phyloP scores from a whole-genome alignment of 1,139 yeast species.

The Lodderomyces jiufengensis region DNA sequence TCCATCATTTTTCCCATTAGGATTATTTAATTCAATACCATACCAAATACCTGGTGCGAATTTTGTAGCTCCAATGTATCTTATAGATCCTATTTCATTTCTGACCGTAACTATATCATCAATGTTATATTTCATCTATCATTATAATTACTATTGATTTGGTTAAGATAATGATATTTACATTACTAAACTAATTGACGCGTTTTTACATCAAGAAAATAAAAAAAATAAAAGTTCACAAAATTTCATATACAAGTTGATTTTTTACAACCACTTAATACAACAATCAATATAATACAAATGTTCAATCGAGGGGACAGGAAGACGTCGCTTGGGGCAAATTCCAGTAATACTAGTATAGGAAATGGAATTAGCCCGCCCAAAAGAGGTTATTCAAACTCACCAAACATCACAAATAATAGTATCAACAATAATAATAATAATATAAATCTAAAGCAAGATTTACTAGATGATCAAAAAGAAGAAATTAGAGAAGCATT shows the following conservation, averaged over 20 bases:
- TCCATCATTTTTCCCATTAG: constrained; percentile 79
- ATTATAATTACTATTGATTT: background rate
- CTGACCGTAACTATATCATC: constrained; percentile 44
- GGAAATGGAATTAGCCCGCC: constrained; percentile 6
- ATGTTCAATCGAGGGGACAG: constrained; percentile 7
- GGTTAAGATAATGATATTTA: too few relatives aligned
- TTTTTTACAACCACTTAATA: background rate
- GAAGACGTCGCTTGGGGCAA: constrained; percentile 4
- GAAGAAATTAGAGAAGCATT: constrained; percentile 95
- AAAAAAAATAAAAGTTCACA: constrained; percentile 3
- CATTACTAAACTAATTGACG: too few relatives aligned
- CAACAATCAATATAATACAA: constrained; percentile 1
- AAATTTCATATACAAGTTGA: background rate
- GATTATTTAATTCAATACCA: constrained; percentile 66
- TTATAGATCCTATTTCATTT: constrained; percentile 42
- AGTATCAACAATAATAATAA: constrained; percentile 2
- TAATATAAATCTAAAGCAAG: constrained; percentile 41
- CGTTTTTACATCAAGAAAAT: constrained; percentile 3
- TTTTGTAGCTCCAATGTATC: constrained; percentile 49
- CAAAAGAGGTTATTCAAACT: constrained; percentile 3
- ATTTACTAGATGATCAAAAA: constrained; percentile 82
- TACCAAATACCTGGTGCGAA: constrained; percentile 73
- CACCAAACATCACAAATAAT: constrained; percentile 5
- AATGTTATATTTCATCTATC: constrained; percentile 15
- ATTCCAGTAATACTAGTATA: constrained; percentile 1